These are phyloP conservation scores for Hyaloscypha bicolor DNA, from an alignment of 495 filamentous ascomycete species.

Conservation along the genomic window DNA sequence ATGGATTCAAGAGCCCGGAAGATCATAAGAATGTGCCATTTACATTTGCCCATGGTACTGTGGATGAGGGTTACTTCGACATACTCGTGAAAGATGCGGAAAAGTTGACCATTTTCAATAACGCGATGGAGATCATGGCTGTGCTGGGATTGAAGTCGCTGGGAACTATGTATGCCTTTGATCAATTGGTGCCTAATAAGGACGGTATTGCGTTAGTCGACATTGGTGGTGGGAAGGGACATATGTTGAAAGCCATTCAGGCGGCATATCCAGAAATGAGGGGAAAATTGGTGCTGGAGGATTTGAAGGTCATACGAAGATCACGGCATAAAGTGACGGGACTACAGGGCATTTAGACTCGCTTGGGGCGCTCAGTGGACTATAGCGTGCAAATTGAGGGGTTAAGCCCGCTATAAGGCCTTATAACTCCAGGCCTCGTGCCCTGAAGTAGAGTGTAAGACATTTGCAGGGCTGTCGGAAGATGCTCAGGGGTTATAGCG, in stretches of 20 bases:
- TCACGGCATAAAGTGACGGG: no score
- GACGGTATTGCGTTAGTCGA: slow-evolving; percentile 14
- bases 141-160: slow-evolving; percentile 11
- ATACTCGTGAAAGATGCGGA: slow-evolving; percentile 14
- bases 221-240: slow-evolving; percentile 21
- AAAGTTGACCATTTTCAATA: slow-evolving; percentile 12
- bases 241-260: slow-evolving; percentile 8
- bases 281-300: slow-evolving; percentile 11
- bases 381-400: no score
- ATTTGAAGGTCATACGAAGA: slow-evolving; percentile 17
- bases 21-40: slow-evolving; percentile 15
- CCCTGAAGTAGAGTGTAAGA: no score
- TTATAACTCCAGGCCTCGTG: no score
- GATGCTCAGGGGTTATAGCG: no score
- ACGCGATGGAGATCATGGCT: slow-evolving; percentile 7
- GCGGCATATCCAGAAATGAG: slow-evolving; percentile 14
- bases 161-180: slow-evolving; percentile 7
- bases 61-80: slow-evolving; percentile 13
- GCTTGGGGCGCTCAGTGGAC: no score
- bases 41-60: slow-evolving; percentile 16
- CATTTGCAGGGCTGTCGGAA: no score
- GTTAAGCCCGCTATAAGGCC: no score
- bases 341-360: no score
- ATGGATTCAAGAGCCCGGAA: slow-evolving; percentile 15
- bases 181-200: slow-evolving; percentile 6